phyloP scores from a whole-genome alignment of 129 eudicot species.

The sunflower (Helianthus annuus) region HanXRQr2.0-SUNRISE NC_035438.2:70872857-70873356 shows the following conservation, averaged over 20 bases:
- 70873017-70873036: constrained; percentile 96
- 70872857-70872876: too few species aligned
- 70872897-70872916: neutral
- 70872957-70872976: constrained; percentile 96
- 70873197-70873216: constrained; percentile 93
- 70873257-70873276: constrained; percentile 90
- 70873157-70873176: constrained; percentile 97
- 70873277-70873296: constrained; percentile 20
- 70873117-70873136: constrained; percentile 27
- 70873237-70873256: constrained; percentile 91
- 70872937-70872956: constrained; percentile 98
- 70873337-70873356: constrained; percentile 47
- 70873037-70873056: constrained; percentile 92
- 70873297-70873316: neutral
- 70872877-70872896: neutral
- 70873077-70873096: neutral
- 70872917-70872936: constrained; percentile 71
- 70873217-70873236: constrained; percentile 97
- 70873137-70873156: constrained; percentile 86
- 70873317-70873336: neutral
- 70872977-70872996: constrained; percentile 91
- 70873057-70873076: neutral
- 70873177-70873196: constrained; percentile 85
- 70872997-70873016: constrained; percentile 99
- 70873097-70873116: neutral